A percentile compares a stretch with the other conserved stretches of the same genome.
Conservation (phyloP, 148 eudicot species). For the Persicaria maculosa region DNA sequence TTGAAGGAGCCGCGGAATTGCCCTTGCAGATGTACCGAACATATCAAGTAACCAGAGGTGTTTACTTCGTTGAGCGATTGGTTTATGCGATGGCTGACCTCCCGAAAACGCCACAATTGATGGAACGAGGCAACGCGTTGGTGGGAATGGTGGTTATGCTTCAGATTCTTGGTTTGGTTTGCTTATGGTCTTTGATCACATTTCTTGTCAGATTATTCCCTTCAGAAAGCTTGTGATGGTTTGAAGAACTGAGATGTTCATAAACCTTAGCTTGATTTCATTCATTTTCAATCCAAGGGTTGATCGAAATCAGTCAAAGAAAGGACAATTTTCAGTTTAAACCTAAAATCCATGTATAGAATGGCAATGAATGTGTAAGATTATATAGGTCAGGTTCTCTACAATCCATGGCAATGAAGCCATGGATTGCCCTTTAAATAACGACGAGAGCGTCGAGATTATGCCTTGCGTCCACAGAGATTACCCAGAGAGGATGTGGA, state of each 20-base stretch:
- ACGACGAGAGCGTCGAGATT: no score
- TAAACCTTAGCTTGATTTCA: no score
- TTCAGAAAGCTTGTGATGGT: conserved; percentile 46
- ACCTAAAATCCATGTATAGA: no score
- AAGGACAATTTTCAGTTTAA: no score
- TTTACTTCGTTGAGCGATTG: conserved; percentile 48
- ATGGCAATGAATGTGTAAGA: no score
- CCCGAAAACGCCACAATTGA: conserved; percentile 30
- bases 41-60: conserved; percentile 68
- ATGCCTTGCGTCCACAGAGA: neutral
- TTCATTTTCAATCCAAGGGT: no score
- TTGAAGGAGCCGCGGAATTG: neutral
- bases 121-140: conserved; percentile 44
- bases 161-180: conserved; percentile 52
- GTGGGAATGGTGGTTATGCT: conserved; percentile 54
- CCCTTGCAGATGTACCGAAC: conserved; percentile 53
- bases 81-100: conserved; percentile 45
- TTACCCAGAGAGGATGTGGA: conserved; percentile 19
- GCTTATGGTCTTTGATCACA: conserved; percentile 83
- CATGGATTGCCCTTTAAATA: no score
- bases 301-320: no score
- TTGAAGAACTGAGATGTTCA: neutral
- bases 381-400: no score
- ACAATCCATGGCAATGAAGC: no score
- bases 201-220: conserved; percentile 81